Evolutionary conservation across 2,329 filamentous ascomycete species (phyloP).

Genomic region (Penicillium sp.): DNA sequence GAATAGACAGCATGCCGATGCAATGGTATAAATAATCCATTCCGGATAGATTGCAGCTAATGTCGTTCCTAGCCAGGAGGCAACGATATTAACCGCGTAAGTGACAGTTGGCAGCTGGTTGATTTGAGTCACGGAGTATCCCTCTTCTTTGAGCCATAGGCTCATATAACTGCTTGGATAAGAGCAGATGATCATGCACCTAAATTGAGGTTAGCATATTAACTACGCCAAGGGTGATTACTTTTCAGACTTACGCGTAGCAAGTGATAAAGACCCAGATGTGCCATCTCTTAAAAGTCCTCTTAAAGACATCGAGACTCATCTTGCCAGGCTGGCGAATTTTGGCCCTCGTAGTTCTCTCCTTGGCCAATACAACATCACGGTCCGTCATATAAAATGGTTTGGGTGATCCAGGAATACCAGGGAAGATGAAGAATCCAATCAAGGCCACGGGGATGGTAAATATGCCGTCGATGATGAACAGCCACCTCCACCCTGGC

Average conservation of each 20-base stretch:
- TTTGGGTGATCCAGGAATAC: slow-evolving; percentile 42
- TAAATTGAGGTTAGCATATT: slow-evolving; percentile 11
- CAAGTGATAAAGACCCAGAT: slow-evolving; percentile 51
- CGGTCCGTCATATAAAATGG: slow-evolving; percentile 39
- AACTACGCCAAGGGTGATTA: background rate
- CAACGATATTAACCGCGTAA: slow-evolving; percentile 49
- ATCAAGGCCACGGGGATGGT: slow-evolving; percentile 56
- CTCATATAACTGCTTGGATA: slow-evolving; percentile 52
- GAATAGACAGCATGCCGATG: slow-evolving; percentile 43
- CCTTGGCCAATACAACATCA: slow-evolving; percentile 40
- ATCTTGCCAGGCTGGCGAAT: slow-evolving; percentile 43
- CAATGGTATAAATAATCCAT: slow-evolving; percentile 49
- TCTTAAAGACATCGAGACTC: slow-evolving; percentile 45
- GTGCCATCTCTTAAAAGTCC: slow-evolving; percentile 50
- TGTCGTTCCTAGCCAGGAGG: slow-evolving; percentile 51
- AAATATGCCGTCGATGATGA: slow-evolving; percentile 58
- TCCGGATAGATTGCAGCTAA: slow-evolving; percentile 52
- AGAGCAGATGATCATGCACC: slow-evolving; percentile 46
- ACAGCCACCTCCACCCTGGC: slow-evolving; percentile 56
- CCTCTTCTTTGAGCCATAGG: slow-evolving; percentile 53
- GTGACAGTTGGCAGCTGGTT: slow-evolving; percentile 52
- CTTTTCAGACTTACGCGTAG: slow-evolving; percentile 45
- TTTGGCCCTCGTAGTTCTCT: slow-evolving; percentile 24
- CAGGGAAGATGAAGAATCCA: slow-evolving; percentile 51
- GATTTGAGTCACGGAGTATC: slow-evolving; percentile 49